These are phyloP conservation scores for Athelia psychrophila DNA, from an alignment of 1,284 basidiomycete species.

Conservation along the genomic window DNA sequence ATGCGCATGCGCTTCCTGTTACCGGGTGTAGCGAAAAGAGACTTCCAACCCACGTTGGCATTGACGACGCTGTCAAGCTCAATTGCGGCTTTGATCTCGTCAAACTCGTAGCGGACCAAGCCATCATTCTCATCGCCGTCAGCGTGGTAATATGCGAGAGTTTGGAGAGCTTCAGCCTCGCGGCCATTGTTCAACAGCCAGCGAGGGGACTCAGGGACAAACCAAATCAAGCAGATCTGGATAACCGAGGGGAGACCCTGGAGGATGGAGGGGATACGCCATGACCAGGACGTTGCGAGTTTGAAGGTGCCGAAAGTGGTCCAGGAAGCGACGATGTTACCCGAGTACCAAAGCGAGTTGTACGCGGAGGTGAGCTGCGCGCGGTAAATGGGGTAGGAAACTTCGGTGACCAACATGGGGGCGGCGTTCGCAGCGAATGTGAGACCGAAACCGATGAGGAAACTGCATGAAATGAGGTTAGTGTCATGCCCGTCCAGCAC, in stretches of 20 bases:
- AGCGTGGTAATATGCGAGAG: conserved; percentile 73
- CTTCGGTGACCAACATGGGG: conserved; percentile 65
- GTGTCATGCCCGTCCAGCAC: conserved; percentile 3
- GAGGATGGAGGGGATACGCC: conserved; percentile 70
- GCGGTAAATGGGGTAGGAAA: conserved; percentile 76
- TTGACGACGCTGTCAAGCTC: conserved; percentile 51
- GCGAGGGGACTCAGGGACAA: conserved; percentile 71
- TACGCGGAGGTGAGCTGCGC: conserved; percentile 69
- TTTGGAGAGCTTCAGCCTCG: conserved; percentile 55
- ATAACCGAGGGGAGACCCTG: conserved; percentile 62
- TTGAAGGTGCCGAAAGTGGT: conserved; percentile 71
- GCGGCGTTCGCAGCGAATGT: conserved; percentile 73
- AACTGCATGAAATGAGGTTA: conserved; percentile 30
- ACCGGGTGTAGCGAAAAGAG: conserved; percentile 54
- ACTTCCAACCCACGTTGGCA: conserved; percentile 57
- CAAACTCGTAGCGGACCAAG: conserved; percentile 69
- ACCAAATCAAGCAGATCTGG: conserved; percentile 60
- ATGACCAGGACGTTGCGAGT: conserved; percentile 64
- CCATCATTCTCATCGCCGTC: conserved; percentile 70
- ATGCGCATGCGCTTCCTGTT: conserved; percentile 69
- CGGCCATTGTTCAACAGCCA: conserved; percentile 66
- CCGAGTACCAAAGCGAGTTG: conserved; percentile 81
- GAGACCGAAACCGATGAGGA: conserved; percentile 78
- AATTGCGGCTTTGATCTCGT: conserved; percentile 76
- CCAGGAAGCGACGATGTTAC: conserved; percentile 75